phyloP scores from a whole-genome alignment of 129 eudicot genomes.

The Flaveria robusta region DNA sequence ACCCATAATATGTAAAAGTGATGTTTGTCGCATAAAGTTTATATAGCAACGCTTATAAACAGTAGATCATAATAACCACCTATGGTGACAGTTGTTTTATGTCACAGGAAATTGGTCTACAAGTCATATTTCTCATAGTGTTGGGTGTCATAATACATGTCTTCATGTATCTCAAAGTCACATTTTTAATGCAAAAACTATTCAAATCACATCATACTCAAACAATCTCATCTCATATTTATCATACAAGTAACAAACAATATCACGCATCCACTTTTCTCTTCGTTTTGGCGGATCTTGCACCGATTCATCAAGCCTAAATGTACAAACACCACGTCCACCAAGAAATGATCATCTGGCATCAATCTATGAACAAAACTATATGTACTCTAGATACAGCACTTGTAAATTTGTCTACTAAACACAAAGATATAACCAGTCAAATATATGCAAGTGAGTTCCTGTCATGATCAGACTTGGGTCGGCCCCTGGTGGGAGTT shows the following conservation, averaged over 20 bases:
- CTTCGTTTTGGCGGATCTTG: not conserved
- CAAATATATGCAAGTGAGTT: conserved; percentile 90
- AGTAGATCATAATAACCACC: too few relatives aligned
- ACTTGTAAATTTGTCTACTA: too few relatives aligned
- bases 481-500: conserved; percentile 94
- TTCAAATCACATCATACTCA: not conserved
- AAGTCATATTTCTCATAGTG: too few relatives aligned
- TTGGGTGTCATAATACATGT: not conserved
- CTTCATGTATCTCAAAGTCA: not conserved
- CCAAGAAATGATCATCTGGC: not conserved
- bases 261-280: not conserved
- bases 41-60: too few relatives aligned
- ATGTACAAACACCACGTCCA: conserved; percentile 16
- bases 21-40: too few relatives aligned
- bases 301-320: not conserved
- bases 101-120: too few relatives aligned
- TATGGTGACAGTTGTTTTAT: too few relatives aligned
- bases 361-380: conserved; percentile 16
- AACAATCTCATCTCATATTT: not conserved
- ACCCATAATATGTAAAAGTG: too few relatives aligned
- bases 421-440: conserved; percentile 11
- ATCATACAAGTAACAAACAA: not conserved
- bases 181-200: not conserved
- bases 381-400: not conserved
- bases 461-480: conserved; percentile 84